A percentile compares a stretch with the other conserved stretches of the same genome.
These are phyloP conservation scores for Penicillium sp. DNA, from an alignment of 2,329 filamentous ascomycete genomes.

Conservation along the genomic window DNA sequence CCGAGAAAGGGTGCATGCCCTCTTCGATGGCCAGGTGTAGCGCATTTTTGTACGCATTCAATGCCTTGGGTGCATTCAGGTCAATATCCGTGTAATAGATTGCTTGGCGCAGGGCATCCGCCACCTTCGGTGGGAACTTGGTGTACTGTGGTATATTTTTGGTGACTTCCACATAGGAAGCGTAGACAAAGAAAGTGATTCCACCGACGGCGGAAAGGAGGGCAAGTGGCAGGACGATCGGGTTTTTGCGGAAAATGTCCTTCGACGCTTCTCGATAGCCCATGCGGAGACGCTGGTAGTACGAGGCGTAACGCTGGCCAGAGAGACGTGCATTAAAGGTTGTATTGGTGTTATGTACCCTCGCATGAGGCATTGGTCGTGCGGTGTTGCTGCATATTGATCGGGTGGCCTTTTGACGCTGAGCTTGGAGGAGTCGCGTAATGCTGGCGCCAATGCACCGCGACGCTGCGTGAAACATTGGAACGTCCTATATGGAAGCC, in stretches of 20 bases:
- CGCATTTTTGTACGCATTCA: constrained; percentile 82
- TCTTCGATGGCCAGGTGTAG: constrained; percentile 73
- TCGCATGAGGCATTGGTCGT: constrained; percentile 17
- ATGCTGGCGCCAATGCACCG: constrained; percentile 34
- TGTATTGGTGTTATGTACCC: constrained; percentile 7
- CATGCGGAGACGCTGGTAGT: constrained; percentile 35
- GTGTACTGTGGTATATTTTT: constrained; percentile 46
- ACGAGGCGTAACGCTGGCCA: constrained; percentile 29
- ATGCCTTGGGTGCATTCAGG: constrained; percentile 73
- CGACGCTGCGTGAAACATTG: constrained; percentile 33
- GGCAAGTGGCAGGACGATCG: constrained; percentile 46
- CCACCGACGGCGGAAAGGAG: constrained; percentile 44
- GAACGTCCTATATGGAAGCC: not conserved
- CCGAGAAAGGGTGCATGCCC: constrained; percentile 83
- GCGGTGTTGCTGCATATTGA: constrained; percentile 26
- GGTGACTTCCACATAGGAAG: constrained; percentile 49
- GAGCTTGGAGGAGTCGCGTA: constrained; percentile 21
- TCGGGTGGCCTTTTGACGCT: constrained; percentile 21
- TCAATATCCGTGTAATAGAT: constrained; percentile 83
- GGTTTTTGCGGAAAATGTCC: constrained; percentile 49
- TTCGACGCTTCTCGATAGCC: constrained; percentile 41
- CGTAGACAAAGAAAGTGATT: constrained; percentile 41
- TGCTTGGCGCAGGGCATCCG: constrained; percentile 73
- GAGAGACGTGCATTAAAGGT: constrained; percentile 1
- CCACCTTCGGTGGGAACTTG: constrained; percentile 50